Evolutionary conservation across 495 filamentous ascomycete genomes (phyloP), one percentile per base, ranked within the genome.

Genomic region (Podospora fimiseda): DNA sequence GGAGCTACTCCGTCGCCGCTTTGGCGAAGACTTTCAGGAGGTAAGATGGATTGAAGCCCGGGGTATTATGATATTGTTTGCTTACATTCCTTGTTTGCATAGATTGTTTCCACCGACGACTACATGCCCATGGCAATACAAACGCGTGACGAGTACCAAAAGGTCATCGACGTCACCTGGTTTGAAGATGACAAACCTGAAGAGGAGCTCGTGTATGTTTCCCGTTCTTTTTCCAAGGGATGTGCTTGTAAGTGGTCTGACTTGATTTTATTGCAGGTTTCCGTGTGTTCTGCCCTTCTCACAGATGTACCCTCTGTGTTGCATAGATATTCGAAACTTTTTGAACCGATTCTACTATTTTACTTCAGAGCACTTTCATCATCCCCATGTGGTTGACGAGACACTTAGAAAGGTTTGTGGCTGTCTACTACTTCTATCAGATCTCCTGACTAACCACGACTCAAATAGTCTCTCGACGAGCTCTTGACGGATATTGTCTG

Each of bases 61-160:
- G n/a, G n/a, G n/a, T n/a, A n/a, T n/a, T n/a, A n/a, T n/a, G n/a
- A n/a, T 47, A 83, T 9, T 84, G 65, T 88, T 87, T 64, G 77
- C 86, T 40, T 78, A 89, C 59, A 22, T 73, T 85, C 38, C 74
- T 87, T 23, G n/a, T n/a, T n/a, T n/a, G n/a, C 80, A 59, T 83
- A 93, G 83, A 95, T 96, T 67, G 89, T 99, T 22, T 88, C 85
- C 9, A 95, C 90, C 11, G 93, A 99, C 65, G 93, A 99, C 65
- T 99, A 97, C 69, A 96, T 97, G 91, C 94, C 94, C 16, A 97
- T 99, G 94, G 84, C 88, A 5, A 94, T 96, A 60, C 84, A 87
- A 53, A 88, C 84, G 20, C 58, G 76, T n/a, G 90, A 94, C 51
- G 90, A 96, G 60, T 96, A 94, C 65, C 88, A 95, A 55, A 94